These are phyloP conservation scores for Lasiodiplodia hormozganensis DNA, from an alignment of 2,329 filamentous ascomycete species.

Conservation along the genomic window DNA sequence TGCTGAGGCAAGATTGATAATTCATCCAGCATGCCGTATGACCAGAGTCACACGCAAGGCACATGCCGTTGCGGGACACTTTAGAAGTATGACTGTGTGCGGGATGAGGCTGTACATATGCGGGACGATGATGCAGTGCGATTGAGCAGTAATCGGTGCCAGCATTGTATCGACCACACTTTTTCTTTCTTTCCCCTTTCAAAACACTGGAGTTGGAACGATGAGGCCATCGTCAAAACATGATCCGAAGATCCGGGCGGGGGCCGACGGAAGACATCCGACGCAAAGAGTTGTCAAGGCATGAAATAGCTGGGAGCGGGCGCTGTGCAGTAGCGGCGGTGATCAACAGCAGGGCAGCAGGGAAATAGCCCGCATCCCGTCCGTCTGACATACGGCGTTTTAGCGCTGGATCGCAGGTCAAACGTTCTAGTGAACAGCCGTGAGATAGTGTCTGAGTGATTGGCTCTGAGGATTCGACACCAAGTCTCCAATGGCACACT, in stretches of 20 bases:
- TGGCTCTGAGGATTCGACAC: background rate
- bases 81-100: conserved; percentile 27
- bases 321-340: conserved; percentile 4
- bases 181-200: background rate
- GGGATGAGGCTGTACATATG: conserved; percentile 12
- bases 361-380: background rate
- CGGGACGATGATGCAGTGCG: background rate
- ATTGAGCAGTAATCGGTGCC: background rate
- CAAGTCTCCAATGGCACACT: background rate
- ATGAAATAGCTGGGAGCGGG: background rate
- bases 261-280: conserved; percentile 16
- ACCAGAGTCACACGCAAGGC: background rate
- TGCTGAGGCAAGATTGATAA: background rate
- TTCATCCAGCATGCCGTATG: background rate
- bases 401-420: background rate
- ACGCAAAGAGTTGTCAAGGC: background rate
- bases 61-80: conserved; percentile 1
- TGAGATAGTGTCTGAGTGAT: background rate
- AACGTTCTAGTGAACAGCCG: background rate
- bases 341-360: conserved; percentile 18
- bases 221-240: background rate
- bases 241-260: conserved; percentile 19
- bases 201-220: too few relatives aligned
- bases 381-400: conserved; percentile 17
- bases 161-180: background rate